phyloP scores from a whole-genome alignment of 139 green algal species.

The Chlorella sp. region DNA sequence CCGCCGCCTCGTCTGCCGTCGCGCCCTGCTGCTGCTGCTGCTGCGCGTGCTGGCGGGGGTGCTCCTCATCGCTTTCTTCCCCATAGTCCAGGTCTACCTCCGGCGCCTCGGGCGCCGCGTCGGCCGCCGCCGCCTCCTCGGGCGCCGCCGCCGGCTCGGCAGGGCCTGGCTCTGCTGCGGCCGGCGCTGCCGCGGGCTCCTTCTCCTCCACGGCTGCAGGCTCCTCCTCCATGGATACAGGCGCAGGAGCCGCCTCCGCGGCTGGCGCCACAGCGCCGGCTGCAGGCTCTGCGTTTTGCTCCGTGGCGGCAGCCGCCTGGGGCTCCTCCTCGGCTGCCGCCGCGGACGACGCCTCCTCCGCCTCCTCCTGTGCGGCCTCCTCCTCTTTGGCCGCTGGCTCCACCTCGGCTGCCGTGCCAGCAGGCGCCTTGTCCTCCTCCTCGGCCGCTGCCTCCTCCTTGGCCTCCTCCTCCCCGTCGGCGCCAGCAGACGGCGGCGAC shows the following conservation, averaged over 20 bases:
- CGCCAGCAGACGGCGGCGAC: too few species aligned
- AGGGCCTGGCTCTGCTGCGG: background rate
- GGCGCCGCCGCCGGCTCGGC: background rate
- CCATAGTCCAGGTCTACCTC: conserved; percentile 31
- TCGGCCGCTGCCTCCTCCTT: background rate
- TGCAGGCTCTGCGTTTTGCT: background rate
- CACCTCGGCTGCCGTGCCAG: background rate
- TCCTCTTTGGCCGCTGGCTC: background rate
- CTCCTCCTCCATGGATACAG: conserved; percentile 2
- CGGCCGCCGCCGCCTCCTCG: background rate
- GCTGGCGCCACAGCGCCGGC: background rate
- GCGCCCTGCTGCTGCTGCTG: background rate
- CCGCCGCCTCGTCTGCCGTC: background rate
- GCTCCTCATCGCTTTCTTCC: conserved; percentile 28
- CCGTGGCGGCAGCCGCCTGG: background rate
- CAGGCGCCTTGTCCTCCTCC: background rate
- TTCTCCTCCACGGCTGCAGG: background rate
- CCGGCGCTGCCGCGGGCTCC: background rate
- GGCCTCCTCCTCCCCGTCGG: background rate
- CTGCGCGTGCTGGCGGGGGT: background rate
- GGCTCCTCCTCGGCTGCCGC: background rate
- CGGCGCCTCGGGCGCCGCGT: background rate
- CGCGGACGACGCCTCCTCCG: background rate
- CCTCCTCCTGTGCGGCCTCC: too few species aligned
- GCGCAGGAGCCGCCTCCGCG: background rate